Evolutionary conservation across 2,329 filamentous ascomycete genomes (phyloP).

Genomic region (Onygenales sp.): DNA sequence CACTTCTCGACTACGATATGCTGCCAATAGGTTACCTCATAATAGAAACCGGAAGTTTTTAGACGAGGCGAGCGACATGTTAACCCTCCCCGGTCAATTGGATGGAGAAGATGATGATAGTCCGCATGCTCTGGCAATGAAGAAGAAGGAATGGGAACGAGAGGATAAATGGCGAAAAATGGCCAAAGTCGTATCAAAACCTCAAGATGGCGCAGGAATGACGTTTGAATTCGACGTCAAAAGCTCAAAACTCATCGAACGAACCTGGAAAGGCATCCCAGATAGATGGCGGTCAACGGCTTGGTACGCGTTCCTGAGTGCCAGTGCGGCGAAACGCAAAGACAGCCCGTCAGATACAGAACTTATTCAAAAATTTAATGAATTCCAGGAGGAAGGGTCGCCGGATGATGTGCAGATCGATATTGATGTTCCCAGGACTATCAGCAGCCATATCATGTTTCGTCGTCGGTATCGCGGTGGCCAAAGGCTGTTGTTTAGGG

Average conservation of each 20-base stretch:
- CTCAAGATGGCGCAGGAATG: conserved; percentile 49
- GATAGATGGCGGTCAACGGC: conserved; percentile 89
- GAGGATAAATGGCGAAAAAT: conserved; percentile 62
- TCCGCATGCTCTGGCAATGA: conserved; percentile 38
- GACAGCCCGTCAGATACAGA: conserved; percentile 58
- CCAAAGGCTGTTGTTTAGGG: conserved; percentile 82
- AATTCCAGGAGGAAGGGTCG: conserved; percentile 62
- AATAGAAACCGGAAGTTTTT: conserved; percentile 37
- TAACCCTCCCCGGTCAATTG: conserved; percentile 48
- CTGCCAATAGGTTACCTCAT: conserved; percentile 43
- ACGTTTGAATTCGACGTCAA: conserved; percentile 70
- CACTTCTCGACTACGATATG: conserved; percentile 40
- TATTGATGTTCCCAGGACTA: conserved; percentile 88
- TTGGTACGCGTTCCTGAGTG: conserved; percentile 85
- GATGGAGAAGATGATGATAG: conserved; percentile 41
- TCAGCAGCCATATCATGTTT: conserved; percentile 96
- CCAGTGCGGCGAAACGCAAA: conserved; percentile 59
- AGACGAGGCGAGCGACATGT: conserved; percentile 53
- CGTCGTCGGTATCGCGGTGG: conserved; percentile 82
- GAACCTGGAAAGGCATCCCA: conserved; percentile 96
- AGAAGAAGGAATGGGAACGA: conserved; percentile 50
- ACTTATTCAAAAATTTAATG: conserved; percentile 62
- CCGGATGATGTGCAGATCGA: conserved; percentile 96
- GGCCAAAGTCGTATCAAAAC: conserved; percentile 42
- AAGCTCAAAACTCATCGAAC: conserved; percentile 75